These are phyloP conservation scores for Polytrichum commune DNA, from an alignment of 225 moss, liverwort and hornwort species.

Conservation along the genomic window DNA sequence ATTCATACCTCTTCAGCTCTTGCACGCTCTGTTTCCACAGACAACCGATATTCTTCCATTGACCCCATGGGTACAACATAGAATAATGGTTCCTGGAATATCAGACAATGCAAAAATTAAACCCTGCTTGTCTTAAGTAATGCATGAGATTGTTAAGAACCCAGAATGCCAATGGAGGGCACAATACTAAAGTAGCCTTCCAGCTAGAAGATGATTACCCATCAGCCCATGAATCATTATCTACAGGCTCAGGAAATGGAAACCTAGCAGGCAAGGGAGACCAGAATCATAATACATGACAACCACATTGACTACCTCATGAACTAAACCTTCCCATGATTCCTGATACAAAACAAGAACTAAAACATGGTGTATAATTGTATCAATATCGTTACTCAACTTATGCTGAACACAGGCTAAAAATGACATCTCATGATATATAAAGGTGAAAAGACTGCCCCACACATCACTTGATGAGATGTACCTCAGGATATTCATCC, in stretches of 20 bases:
- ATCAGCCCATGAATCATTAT: no score
- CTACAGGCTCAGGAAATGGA: no score
- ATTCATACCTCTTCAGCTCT: constrained; percentile 57
- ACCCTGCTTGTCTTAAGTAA: no score
- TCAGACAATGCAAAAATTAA: neutral
- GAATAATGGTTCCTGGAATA: constrained; percentile 54
- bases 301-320: neutral
- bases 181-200: no score
- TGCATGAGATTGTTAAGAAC: no score
- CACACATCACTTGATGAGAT: neutral
- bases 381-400: no score
- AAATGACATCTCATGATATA: no score
- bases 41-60: constrained; percentile 50
- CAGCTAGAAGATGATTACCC: no score
- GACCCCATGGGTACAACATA: constrained; percentile 58
- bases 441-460: neutral
- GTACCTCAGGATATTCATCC: constrained; percentile 63
- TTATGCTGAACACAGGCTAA: no score
- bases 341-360: neutral
- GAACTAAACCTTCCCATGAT: neutral
- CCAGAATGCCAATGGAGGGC: no score
- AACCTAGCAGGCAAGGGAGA: no score
- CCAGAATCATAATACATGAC: neutral
- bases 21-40: constrained; percentile 58
- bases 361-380: no score